Evolutionary conservation across 164 flowering plant species (phyloP).

Genomic region (Nymphaea colorata): DNA sequence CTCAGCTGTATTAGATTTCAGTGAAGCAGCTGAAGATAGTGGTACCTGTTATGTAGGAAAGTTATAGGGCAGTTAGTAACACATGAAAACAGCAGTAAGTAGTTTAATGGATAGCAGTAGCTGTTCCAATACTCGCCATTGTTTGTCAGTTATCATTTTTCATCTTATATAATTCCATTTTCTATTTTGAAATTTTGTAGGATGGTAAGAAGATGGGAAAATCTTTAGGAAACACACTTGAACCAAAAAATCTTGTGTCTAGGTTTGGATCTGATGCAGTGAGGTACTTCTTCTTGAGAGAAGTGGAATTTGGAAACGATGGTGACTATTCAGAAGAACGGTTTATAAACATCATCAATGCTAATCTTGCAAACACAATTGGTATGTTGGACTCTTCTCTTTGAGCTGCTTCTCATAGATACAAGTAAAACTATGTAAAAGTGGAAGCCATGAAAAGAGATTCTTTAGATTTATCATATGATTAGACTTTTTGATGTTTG

Average conservation of each 20-base stretch:
- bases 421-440: too few relatives aligned
- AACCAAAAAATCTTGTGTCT: constrained; percentile 79
- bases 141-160: constrained; percentile 9
- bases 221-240: constrained; percentile 87
- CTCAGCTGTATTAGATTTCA: too few relatives aligned
- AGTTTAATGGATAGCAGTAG: too few relatives aligned
- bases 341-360: constrained; percentile 79
- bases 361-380: constrained; percentile 91
- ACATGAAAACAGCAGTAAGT: too few relatives aligned
- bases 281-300: constrained; percentile 86
- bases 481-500: too few relatives aligned
- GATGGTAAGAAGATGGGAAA: constrained; percentile 99
- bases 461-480: too few relatives aligned
- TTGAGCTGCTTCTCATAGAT: background rate
- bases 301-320: constrained; percentile 91
- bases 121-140: too few relatives aligned
- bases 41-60: too few relatives aligned
- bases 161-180: constrained; percentile 52
- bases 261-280: constrained; percentile 91
- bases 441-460: too few relatives aligned
- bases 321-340: constrained; percentile 97
- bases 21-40: too few relatives aligned
- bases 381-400: constrained; percentile 24
- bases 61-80: too few relatives aligned
- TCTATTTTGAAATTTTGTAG: constrained; percentile 49